Evolutionary conservation across 2,329 filamentous ascomycete species (phyloP).

Genomic region (Neofusicoccum parvum): DNA sequence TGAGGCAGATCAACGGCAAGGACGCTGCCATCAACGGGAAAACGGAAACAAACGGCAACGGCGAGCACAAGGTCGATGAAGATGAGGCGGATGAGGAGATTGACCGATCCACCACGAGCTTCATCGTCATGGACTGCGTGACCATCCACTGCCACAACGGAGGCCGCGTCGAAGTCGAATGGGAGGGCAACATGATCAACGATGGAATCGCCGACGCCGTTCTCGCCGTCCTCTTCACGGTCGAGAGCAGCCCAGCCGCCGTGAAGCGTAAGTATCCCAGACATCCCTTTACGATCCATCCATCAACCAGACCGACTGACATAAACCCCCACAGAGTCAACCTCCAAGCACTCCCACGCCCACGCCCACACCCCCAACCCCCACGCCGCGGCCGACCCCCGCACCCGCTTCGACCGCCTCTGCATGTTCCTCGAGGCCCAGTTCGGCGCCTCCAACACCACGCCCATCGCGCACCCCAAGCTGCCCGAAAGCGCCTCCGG

Average conservation of each 20-base stretch:
- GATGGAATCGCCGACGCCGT: conserved; percentile 98
- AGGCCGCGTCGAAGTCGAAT: conserved; percentile 86
- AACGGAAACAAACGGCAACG: conserved; percentile 41
- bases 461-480: conserved; percentile 71
- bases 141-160: conserved; percentile 74
- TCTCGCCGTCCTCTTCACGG: conserved; percentile 86
- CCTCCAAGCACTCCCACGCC: conserved; percentile 40
- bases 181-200: conserved; percentile 98
- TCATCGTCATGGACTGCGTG: conserved; percentile 86
- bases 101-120: conserved; percentile 54
- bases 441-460: conserved; percentile 76
- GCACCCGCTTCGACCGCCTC: conserved; percentile 79
- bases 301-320: conserved; percentile 43
- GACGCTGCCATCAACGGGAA: conserved; percentile 38
- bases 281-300: neutral
- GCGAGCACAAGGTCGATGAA: conserved; percentile 28
- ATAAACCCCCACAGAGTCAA: conserved; percentile 60
- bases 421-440: conserved; percentile 97
- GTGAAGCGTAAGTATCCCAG: conserved; percentile 71
- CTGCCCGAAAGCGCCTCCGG: conserved; percentile 35
- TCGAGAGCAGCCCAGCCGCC: conserved; percentile 91
- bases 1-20: conserved; percentile 50
- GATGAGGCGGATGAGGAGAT: conserved; percentile 69
- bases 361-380: conserved; percentile 62
- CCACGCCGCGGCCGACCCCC: conserved; percentile 69